phyloP scores from a whole-genome alignment of 441 rosid species.

The Populus hybrid region DNA sequence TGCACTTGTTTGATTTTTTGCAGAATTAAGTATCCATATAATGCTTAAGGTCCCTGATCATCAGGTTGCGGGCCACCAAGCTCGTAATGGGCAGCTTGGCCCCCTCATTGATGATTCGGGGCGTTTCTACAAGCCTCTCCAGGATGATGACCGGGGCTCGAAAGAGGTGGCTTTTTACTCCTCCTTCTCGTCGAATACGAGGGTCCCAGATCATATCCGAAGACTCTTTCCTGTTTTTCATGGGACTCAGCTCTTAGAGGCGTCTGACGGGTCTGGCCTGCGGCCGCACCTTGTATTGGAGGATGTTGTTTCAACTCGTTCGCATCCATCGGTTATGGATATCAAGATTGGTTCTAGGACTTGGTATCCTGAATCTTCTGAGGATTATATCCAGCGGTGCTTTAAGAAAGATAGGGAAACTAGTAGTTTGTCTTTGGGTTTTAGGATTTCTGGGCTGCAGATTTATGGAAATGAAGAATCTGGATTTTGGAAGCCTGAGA shows the following conservation, averaged over 20 bases:
- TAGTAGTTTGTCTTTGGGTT: conserved; percentile 61
- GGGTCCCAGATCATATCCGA: conserved; percentile 65
- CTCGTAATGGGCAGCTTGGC: conserved; percentile 59
- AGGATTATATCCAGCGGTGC: conserved; percentile 66
- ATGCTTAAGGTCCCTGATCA: conserved; percentile 90
- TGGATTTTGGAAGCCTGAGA: conserved; percentile 66
- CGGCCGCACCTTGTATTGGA: conserved; percentile 62
- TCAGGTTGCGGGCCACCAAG: conserved; percentile 95
- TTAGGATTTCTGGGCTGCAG: conserved; percentile 80
- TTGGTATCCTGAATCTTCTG: conserved; percentile 83
- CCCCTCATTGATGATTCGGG: conserved; percentile 86
- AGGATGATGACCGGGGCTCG: conserved; percentile 65
- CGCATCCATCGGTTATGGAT: conserved; percentile 73
- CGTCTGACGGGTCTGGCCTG: conserved; percentile 80
- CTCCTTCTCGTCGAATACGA: conserved; percentile 54
- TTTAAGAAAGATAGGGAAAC: conserved; percentile 53
- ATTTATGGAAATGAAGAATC: conserved; percentile 39
- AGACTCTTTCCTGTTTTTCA: conserved; percentile 67
- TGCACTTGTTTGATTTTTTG: background rate
- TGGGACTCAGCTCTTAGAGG: conserved; percentile 69
- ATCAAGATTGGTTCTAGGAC: conserved; percentile 93
- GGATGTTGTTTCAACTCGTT: conserved; percentile 39
- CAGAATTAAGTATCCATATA: background rate
- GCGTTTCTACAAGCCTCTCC: conserved; percentile 87
- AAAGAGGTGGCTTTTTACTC: conserved; percentile 65